A percentile compares a stretch with the other conserved stretches of the same genome.
These are phyloP conservation scores for Chenopodium quinoa DNA, from an alignment of 148 eudicot genomes.

Conservation along the genomic window DNA sequence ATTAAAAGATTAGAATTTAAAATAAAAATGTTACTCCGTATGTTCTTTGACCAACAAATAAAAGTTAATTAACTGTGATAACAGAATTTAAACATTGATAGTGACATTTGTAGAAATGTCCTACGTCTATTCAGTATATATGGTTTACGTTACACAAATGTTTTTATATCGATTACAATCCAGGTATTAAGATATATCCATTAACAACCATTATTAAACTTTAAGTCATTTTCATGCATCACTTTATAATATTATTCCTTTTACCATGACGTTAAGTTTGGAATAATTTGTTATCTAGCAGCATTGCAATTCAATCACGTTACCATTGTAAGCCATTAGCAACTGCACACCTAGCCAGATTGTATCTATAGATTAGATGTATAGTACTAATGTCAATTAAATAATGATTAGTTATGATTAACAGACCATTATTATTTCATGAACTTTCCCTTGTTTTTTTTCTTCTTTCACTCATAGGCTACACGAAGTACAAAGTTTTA, in stretches of 20 bases:
- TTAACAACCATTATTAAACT: background rate
- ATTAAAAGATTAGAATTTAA: too few species aligned
- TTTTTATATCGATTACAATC: background rate
- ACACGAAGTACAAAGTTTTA: too few species aligned
- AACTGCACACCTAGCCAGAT: background rate
- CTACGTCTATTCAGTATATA: too few species aligned
- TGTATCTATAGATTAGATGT: too few species aligned
- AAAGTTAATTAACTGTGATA: too few species aligned
- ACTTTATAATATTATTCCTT: background rate
- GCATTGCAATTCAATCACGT: background rate
- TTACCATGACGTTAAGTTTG: background rate
- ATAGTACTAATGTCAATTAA: background rate
- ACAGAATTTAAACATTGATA: too few species aligned
- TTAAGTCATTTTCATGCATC: background rate
- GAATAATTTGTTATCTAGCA: background rate
- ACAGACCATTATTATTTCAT: background rate
- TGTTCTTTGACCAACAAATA: too few species aligned
- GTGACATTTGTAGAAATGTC: too few species aligned
- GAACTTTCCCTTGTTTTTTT: background rate
- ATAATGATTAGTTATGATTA: background rate
- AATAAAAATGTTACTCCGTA: too few species aligned
- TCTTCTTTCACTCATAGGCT: too few species aligned
- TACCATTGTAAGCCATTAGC: background rate
- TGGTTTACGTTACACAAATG: too few species aligned
- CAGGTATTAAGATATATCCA: too few species aligned